These are phyloP conservation scores for thale cress (Arabidopsis thaliana) DNA, from an alignment of 345 rosid genomes.

Conservation along the genomic window DNA sequence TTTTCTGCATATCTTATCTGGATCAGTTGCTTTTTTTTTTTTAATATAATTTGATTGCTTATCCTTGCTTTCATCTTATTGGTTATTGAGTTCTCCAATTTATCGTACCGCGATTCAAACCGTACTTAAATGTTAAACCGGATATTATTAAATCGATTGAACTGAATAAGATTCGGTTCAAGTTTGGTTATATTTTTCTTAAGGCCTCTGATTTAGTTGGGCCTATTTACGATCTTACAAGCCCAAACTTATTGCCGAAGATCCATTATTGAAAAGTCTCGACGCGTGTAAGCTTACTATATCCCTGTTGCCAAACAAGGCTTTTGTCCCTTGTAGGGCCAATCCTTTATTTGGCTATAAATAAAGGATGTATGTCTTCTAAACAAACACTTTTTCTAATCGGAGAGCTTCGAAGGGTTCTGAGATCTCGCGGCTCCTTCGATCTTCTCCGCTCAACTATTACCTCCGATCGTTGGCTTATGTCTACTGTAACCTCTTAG, in stretches of 20 bases:
- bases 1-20: constrained; percentile 20
- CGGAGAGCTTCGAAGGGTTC: constrained; percentile 31
- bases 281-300: not conserved
- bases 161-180: not conserved
- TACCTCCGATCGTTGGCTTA: constrained; percentile 17
- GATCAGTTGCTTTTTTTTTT: constrained; percentile 10
- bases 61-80: constrained; percentile 20
- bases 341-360: constrained; percentile 29
- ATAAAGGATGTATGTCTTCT: not conserved
- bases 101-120: not conserved
- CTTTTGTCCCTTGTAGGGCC: constrained; percentile 26
- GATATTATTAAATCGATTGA: not conserved
- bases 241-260: not conserved
- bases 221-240: not conserved
- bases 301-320: constrained; percentile 39
- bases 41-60: not conserved
- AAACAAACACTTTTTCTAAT: not conserved
- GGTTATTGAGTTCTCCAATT: not conserved
- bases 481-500: constrained; percentile 21
- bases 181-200: too few species aligned
- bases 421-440: constrained; percentile 36
- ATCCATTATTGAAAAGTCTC: not conserved
- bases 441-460: constrained; percentile 9
- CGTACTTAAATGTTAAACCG: not conserved
- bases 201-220: not conserved